phyloP scores from a whole-genome alignment of 2,329 filamentous ascomycete genomes.

The Colletotrichum liriopes region DNA sequence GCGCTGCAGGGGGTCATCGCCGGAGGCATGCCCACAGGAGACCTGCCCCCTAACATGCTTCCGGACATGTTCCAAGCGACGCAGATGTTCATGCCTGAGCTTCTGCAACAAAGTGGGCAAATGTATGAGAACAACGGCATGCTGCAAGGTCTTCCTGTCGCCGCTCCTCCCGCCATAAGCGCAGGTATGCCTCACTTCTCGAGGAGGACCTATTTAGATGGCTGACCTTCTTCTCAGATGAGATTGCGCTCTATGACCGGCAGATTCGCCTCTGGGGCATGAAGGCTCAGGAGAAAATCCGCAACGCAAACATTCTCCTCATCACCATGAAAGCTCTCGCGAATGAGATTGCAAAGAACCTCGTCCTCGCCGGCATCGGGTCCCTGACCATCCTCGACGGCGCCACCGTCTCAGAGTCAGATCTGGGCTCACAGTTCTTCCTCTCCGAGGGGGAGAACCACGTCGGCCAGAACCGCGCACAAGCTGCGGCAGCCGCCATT shows the following conservation, averaged over 20 bases:
- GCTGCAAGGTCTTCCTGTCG: slow-evolving; percentile 25
- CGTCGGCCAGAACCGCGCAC: slow-evolving; percentile 87
- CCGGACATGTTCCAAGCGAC: slow-evolving; percentile 41
- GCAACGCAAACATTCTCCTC: slow-evolving; percentile 89
- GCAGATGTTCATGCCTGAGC: slow-evolving; percentile 43
- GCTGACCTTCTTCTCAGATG: slow-evolving; percentile 70
- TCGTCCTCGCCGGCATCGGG: slow-evolving; percentile 92
- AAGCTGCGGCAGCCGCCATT: slow-evolving; percentile 83
- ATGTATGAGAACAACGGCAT: slow-evolving; percentile 41
- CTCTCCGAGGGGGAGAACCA: slow-evolving; percentile 75
- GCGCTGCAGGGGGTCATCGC: slow-evolving; percentile 43
- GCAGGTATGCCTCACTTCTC: slow-evolving; percentile 46
- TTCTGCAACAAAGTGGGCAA: slow-evolving; percentile 27
- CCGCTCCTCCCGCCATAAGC: slow-evolving; percentile 48
- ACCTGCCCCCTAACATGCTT: slow-evolving; percentile 35
- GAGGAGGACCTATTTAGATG: neutral
- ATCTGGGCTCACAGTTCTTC: slow-evolving; percentile 89
- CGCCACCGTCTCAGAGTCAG: slow-evolving; percentile 80
- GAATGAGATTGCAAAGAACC: slow-evolving; percentile 94
- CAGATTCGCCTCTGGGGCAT: slow-evolving; percentile 98
- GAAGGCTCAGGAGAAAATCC: slow-evolving; percentile 93
- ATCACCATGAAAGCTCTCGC: slow-evolving; percentile 90
- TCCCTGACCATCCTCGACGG: slow-evolving; percentile 92
- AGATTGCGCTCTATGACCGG: slow-evolving; percentile 96
- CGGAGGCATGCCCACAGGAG: slow-evolving; percentile 33